Conservation (phyloP, 2,329 filamentous ascomycete genomes). For the Cercospora berteroae region DNA sequence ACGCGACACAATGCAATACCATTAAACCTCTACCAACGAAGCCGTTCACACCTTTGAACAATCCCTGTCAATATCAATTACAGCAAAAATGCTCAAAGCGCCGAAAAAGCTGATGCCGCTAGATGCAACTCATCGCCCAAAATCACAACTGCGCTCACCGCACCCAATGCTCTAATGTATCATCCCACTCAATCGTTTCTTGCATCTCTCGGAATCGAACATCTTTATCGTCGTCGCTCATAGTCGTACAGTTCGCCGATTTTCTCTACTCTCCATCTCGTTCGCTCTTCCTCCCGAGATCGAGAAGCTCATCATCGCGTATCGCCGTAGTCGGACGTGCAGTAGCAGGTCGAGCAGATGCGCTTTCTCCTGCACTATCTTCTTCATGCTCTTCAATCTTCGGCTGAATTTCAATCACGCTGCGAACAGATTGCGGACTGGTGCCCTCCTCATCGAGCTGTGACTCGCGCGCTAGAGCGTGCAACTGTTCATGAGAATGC, state of each 20-base stretch:
- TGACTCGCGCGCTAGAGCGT: slow-evolving; percentile 13
- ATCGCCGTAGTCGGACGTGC: slow-evolving; percentile 16
- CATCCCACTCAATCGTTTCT: neutral
- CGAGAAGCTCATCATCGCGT: slow-evolving; percentile 15
- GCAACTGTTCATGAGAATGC: slow-evolving; percentile 12
- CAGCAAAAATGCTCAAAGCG: neutral
- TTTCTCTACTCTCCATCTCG: neutral
- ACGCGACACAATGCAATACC: neutral
- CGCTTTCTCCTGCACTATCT: slow-evolving; percentile 10
- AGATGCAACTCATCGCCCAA: neutral
- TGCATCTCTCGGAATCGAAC: neutral
- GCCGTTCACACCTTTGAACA: neutral
- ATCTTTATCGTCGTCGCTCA: neutral
- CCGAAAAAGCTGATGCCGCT: neutral
- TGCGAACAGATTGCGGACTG: slow-evolving; percentile 28
- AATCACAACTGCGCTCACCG: neutral
- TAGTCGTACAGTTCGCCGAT: neutral
- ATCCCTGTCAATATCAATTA: neutral
- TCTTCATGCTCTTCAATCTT: slow-evolving; percentile 6
- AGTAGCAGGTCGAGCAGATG: slow-evolving; percentile 8
- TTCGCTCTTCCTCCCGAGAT: slow-evolving; percentile 6
- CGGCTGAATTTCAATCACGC: slow-evolving; percentile 23
- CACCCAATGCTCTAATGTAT: neutral
- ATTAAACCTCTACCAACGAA: neutral
- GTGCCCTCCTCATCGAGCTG: slow-evolving; percentile 1